Percentiles rank a stretch among this genome's conserved stretches.
Evolutionary conservation across 345 rosid genomes (phyloP).

Genomic region (Ceriops decandra): DNA sequence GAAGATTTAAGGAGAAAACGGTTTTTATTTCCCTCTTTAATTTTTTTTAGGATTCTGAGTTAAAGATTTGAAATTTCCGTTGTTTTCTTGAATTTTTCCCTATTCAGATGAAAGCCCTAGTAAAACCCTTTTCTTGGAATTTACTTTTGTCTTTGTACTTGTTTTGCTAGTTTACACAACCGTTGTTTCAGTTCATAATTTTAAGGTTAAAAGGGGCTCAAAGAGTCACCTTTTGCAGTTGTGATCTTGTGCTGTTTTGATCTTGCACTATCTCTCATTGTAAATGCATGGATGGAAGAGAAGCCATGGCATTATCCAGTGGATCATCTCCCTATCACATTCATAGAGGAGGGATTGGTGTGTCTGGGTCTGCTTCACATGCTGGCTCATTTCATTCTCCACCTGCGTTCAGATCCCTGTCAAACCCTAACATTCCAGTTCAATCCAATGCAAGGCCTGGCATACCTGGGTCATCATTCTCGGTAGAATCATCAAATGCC

Average conservation of each 20-base stretch:
- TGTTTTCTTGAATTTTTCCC: background rate
- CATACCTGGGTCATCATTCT: slow-evolving; percentile 43
- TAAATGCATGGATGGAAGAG: slow-evolving; percentile 99
- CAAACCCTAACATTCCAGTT: slow-evolving; percentile 45
- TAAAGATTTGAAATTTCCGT: background rate
- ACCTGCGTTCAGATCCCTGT: slow-evolving; percentile 53
- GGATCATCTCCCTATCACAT: slow-evolving; percentile 75
- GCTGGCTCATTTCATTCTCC: slow-evolving; percentile 48
- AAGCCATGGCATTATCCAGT: slow-evolving; percentile 81
- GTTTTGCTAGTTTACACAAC: background rate
- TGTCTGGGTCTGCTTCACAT: slow-evolving; percentile 52
- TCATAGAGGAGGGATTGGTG: slow-evolving; percentile 62
- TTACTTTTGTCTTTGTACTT: background rate
- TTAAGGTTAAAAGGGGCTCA: slow-evolving; percentile 3
- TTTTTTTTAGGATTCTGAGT: background rate
- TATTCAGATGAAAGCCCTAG: slow-evolving; percentile 14
- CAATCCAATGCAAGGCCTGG: slow-evolving; percentile 38
- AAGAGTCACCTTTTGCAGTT: slow-evolving; percentile 1
- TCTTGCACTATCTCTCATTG: slow-evolving; percentile 15
- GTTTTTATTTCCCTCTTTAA: background rate
- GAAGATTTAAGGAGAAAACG: background rate
- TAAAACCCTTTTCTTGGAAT: slow-evolving; percentile 11
- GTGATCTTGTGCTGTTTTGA: slow-evolving; percentile 11
- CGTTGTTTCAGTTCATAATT: background rate
- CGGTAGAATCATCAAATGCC: slow-evolving; percentile 48